Percentiles rank a stretch among this genome's conserved stretches.
Evolutionary conservation across 2,329 filamentous ascomycete species (phyloP).

Genomic region (Hyphodiscus sp.): DNA sequence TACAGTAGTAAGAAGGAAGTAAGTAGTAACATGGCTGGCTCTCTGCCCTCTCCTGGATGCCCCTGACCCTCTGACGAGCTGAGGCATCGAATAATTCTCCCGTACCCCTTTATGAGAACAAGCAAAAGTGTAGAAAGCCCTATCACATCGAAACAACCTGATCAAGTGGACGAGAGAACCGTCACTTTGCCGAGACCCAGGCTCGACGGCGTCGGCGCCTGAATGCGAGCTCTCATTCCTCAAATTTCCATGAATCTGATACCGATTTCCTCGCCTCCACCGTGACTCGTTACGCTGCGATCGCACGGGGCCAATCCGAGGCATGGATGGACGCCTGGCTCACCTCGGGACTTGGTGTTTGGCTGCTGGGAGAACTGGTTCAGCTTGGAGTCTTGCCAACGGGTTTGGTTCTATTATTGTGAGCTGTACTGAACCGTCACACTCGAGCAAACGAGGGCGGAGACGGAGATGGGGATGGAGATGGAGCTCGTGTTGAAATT

Average conservation of each 20-base stretch:
- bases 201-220: slow-evolving; percentile 6
- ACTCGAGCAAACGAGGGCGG: background rate
- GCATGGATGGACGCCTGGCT: background rate
- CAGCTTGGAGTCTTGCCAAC: background rate
- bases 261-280: slow-evolving; percentile 1
- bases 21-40: no score
- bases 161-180: background rate
- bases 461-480: no score
- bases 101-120: background rate
- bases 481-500: background rate
- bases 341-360: no score
- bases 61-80: background rate
- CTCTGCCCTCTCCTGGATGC: background rate
- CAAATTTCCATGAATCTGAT: slow-evolving; percentile 10
- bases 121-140: background rate
- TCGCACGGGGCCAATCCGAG: slow-evolving; percentile 5
- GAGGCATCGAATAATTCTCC: background rate
- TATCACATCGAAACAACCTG: background rate
- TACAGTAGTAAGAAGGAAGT: no score
- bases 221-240: slow-evolving; percentile 16
- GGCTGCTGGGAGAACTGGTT: background rate
- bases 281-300: slow-evolving; percentile 19
- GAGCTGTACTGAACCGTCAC: background rate
- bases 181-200: background rate
- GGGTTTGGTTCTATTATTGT: background rate